Evolutionary conservation across 73 alveolate species (phyloP).

Genomic region (Breviolum minutum): DNA sequence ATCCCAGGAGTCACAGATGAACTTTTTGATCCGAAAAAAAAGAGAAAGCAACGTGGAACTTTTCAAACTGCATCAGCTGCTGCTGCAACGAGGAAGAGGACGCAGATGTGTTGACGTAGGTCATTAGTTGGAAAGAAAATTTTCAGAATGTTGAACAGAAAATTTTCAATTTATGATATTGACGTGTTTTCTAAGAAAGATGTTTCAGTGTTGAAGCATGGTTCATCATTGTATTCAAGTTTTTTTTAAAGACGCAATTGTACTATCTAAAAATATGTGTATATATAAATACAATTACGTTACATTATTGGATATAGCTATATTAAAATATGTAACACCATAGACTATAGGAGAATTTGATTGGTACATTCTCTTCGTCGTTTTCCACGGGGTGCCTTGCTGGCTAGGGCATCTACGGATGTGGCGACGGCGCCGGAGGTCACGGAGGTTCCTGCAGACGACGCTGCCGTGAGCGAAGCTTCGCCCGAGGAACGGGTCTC

Average conservation of each 20-base stretch:
- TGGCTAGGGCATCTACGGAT: not conserved
- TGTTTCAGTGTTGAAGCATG: too few species aligned
- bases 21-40: constrained; percentile 19
- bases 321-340: too few species aligned
- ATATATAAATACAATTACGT: not conserved
- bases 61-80: constrained; percentile 27
- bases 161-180: not conserved
- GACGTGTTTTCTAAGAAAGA: not conserved
- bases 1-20: constrained; percentile 62
- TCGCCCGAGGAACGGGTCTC: not conserved
- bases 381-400: too few species aligned
- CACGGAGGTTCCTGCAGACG: not conserved
- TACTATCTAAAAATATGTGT: too few species aligned
- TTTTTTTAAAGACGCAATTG: too few species aligned
- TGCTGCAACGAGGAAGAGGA: not conserved
- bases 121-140: not conserved
- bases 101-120: not conserved
- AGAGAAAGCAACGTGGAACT: constrained; percentile 20
- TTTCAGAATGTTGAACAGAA: not conserved
- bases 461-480: not conserved
- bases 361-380: too few species aligned
- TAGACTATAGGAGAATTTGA: too few species aligned
- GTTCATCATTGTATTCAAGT: too few species aligned
- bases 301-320: not conserved
- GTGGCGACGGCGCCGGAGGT: not conserved